These are phyloP conservation scores for Rheum nobile DNA, from an alignment of 148 eudicot species.

Conservation along the genomic window DNA sequence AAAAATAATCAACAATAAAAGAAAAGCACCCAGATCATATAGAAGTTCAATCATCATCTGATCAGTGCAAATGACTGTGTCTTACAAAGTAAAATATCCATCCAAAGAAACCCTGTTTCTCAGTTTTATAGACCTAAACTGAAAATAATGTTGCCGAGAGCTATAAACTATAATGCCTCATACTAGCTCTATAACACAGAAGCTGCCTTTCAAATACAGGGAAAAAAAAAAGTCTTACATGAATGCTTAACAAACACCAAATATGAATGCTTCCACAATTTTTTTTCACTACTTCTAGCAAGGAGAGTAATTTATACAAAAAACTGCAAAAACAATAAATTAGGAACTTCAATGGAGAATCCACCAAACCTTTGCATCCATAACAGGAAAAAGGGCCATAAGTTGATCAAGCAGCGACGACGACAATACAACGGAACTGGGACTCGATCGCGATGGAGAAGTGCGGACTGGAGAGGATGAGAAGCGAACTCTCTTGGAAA, in stretches of 20 bases:
- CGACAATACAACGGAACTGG: conserved; percentile 6
- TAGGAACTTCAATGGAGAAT: neutral
- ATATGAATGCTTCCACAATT: neutral
- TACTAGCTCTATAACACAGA: too few relatives aligned
- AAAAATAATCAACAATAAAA: neutral
- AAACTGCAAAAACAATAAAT: neutral
- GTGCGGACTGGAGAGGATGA: conserved; percentile 47
- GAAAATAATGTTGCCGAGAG: too few relatives aligned
- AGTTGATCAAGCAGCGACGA: conserved; percentile 44
- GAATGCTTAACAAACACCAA: neutral
- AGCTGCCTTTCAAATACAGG: too few relatives aligned
- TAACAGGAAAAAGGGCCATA: conserved; percentile 46
- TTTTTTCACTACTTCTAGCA: neutral
- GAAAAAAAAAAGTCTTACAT: too few relatives aligned
- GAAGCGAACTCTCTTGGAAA: conserved; percentile 39
- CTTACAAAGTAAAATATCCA: neutral
- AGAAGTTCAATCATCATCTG: neutral
- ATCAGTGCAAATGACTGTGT: neutral
- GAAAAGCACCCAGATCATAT: neutral
- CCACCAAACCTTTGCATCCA: conserved; percentile 58
- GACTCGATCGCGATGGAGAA: conserved; percentile 29
- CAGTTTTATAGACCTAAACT: too few relatives aligned
- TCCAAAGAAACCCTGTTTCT: too few relatives aligned
- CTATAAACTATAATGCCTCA: too few relatives aligned
- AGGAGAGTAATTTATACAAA: neutral